Conservation (phyloP, 2,329 filamentous ascomycete genomes). For the Monosporascus sp. region DNA sequence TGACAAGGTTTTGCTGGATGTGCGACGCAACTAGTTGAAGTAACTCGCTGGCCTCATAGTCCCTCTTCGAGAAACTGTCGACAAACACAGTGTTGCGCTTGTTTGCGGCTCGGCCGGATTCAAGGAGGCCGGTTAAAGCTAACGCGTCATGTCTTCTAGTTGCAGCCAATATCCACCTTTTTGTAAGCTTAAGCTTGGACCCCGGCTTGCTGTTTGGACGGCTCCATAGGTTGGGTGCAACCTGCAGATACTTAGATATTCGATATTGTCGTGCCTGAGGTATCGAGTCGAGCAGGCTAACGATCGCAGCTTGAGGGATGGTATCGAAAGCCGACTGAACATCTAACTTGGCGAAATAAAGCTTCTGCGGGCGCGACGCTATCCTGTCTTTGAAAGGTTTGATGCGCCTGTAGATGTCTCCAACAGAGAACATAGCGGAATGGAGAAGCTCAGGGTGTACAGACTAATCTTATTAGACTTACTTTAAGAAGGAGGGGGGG, state of each 20-base stretch:
- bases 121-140: conserved; percentile 41
- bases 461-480: conserved; percentile 24
- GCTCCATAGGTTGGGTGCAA: conserved; percentile 37
- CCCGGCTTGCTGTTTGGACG: conserved; percentile 24
- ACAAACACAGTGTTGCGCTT: conserved; percentile 73
- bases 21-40: conserved; percentile 71
- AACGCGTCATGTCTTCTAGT: conserved; percentile 34
- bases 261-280: conserved; percentile 58
- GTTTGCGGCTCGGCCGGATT: conserved; percentile 30
- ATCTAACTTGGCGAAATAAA: conserved; percentile 92
- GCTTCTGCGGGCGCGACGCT: conserved; percentile 28
- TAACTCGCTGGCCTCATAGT: conserved; percentile 53
- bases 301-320: conserved; percentile 74
- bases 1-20: conserved; percentile 78
- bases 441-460: conserved; percentile 60
- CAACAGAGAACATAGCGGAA: conserved; percentile 72
- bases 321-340: conserved; percentile 92
- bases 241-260: conserved; percentile 68
- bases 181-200: conserved; percentile 34
- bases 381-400: conserved; percentile 59
- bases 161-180: conserved; percentile 50
- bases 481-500: too few species aligned
- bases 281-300: conserved; percentile 59
- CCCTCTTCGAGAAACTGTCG: conserved; percentile 56
- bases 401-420: conserved; percentile 71